Evolutionary conservation across 352 stramenopile species (phyloP).

Genomic region (Plasmopara muralis): DNA sequence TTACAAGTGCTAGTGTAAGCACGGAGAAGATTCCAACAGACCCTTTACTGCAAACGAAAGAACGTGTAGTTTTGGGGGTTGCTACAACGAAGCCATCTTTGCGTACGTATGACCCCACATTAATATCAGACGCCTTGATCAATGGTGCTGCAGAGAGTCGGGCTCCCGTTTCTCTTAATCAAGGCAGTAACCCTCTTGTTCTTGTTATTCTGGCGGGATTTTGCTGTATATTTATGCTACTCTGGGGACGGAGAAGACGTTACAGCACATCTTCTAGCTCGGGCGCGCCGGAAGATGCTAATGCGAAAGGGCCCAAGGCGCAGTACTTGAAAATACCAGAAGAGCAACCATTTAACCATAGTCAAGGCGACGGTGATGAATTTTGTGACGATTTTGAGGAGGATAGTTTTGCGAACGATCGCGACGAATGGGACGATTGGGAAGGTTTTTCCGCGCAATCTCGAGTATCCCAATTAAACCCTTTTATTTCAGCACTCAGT

Average conservation of each 20-base stretch:
- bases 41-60: constrained; percentile 1
- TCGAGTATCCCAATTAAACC: constrained; percentile 34
- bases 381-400: constrained; percentile 47
- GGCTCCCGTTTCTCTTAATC: constrained; percentile 22
- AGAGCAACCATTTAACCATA: constrained; percentile 34
- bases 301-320: constrained; percentile 28
- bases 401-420: constrained; percentile 36
- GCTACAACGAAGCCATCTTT: constrained; percentile 29
- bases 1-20: constrained; percentile 1
- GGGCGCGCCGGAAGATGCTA: constrained; percentile 5
- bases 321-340: constrained; percentile 59
- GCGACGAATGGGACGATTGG: constrained; percentile 69
- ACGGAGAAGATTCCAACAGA: constrained; percentile 4
- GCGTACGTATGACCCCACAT: constrained; percentile 21
- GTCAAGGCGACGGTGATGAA: constrained; percentile 41
- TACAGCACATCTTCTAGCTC: constrained; percentile 11
- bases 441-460: constrained; percentile 36
- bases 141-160: constrained; percentile 7
- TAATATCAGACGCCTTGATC: constrained; percentile 17
- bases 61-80: constrained; percentile 6
- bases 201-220: constrained; percentile 34
- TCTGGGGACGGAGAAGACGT: constrained; percentile 49
- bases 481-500: constrained; percentile 25
- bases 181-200: constrained; percentile 39
- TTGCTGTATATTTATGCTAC: constrained; percentile 50